phyloP scores from a whole-genome alignment of 108 stramenopile species.

The Fistulifera pelliculosa region DNA sequence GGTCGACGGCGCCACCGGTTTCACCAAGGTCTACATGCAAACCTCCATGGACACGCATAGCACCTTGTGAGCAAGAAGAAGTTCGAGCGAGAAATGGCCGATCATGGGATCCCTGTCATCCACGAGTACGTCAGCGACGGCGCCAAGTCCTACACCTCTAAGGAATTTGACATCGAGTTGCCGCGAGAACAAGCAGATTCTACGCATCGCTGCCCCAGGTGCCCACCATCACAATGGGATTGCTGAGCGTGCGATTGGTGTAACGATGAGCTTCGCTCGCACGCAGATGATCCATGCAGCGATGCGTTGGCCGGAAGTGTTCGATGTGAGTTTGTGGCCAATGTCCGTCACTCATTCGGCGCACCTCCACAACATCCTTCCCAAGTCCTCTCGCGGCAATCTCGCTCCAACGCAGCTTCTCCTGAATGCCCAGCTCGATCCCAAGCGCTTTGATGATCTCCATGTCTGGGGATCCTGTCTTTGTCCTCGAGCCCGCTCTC shows the following conservation, averaged over 20 bases:
- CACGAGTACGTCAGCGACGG: too few relatives aligned
- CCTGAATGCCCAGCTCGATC: slow-evolving; percentile 2
- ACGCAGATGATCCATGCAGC: too few relatives aligned
- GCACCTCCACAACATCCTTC: slow-evolving; percentile 2
- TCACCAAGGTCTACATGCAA: not conserved
- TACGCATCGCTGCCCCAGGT: too few relatives aligned
- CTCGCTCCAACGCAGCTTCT: slow-evolving; percentile 16
- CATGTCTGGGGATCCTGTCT: slow-evolving; percentile 33
- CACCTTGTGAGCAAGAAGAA: not conserved
- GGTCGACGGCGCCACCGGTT: slow-evolving; percentile 18
- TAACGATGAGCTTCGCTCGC: too few relatives aligned
- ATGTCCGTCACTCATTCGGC: slow-evolving; percentile 1
- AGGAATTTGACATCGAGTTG: too few relatives aligned
- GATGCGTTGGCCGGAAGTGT: slow-evolving; percentile 11
- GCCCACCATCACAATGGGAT: slow-evolving; percentile 11
- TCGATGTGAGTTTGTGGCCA: not conserved
- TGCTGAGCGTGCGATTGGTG: too few relatives aligned
- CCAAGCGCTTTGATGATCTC: not conserved
- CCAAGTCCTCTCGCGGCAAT: not conserved
- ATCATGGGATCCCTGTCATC: too few relatives aligned
- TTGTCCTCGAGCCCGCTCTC: slow-evolving; percentile 11
- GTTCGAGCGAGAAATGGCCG: slow-evolving; percentile 2
- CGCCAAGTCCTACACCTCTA: too few relatives aligned
- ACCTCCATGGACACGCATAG: slow-evolving; percentile 3
- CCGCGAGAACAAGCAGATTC: too few relatives aligned